phyloP scores from a whole-genome alignment of 1,284 basidiomycete species.

The Rhodotorula sp. region DNA sequence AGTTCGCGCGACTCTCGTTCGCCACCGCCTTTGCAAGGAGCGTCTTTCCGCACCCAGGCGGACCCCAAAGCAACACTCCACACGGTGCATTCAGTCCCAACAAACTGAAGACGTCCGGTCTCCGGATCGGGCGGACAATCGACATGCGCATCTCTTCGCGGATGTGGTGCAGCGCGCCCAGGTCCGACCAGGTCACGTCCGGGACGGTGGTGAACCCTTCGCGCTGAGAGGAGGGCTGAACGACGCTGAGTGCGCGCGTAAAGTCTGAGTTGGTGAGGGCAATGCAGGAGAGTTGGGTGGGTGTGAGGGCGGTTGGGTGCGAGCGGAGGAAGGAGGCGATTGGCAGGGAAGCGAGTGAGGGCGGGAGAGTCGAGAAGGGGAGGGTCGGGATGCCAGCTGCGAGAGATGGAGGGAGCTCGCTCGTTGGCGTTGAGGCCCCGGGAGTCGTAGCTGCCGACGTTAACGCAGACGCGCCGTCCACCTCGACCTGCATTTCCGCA shows the following conservation, averaged over 20 bases:
- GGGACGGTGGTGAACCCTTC: slow-evolving; percentile 98
- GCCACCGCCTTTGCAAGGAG: slow-evolving; percentile 94
- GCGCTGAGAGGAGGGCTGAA: slow-evolving; percentile 93
- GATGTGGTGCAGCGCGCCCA: slow-evolving; percentile 83
- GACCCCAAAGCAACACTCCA: slow-evolving; percentile 96
- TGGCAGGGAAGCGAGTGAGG: slow-evolving; percentile 58
- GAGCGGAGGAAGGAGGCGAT: slow-evolving; percentile 84
- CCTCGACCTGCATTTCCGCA: slow-evolving; percentile 44
- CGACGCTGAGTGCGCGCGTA: slow-evolving; percentile 68
- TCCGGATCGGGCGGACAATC: slow-evolving; percentile 88
- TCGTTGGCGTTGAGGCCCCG: slow-evolving; percentile 3
- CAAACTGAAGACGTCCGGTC: slow-evolving; percentile 80
- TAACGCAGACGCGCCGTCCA: slow-evolving; percentile 1
- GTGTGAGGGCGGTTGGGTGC: slow-evolving; percentile 73
- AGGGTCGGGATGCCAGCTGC: slow-evolving; percentile 40
- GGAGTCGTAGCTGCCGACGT: not conserved
- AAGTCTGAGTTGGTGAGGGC: slow-evolving; percentile 79
- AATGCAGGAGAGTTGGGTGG: slow-evolving; percentile 66
- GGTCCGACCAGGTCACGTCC: slow-evolving; percentile 89
- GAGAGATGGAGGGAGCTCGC: slow-evolving; percentile 5
- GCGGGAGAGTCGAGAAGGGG: slow-evolving; percentile 53
- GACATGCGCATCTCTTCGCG: slow-evolving; percentile 95
- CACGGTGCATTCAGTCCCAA: slow-evolving; percentile 84
- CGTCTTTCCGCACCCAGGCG: slow-evolving; percentile 96
- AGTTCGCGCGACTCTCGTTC: slow-evolving; percentile 89